Evolutionary conservation across 2,329 filamentous ascomycete genomes (phyloP).

Genomic region (Falciphora oryzae): DNA sequence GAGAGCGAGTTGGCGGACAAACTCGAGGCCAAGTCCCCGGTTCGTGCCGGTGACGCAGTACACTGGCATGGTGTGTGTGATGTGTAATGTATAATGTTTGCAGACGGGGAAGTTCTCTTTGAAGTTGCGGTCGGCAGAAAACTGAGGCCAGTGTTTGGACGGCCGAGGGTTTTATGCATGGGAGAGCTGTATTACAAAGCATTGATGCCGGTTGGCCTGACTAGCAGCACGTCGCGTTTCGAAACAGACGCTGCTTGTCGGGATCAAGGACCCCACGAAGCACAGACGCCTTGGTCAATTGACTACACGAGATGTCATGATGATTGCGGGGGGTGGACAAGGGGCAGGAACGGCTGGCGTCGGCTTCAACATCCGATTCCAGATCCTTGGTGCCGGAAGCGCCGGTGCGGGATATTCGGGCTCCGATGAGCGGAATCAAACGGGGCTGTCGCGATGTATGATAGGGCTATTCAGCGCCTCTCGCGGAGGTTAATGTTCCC

Average conservation of each 20-base stretch:
- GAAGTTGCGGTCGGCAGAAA: not conserved
- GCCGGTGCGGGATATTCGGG: not conserved
- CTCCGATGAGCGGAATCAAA: not conserved
- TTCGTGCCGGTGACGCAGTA: conserved; percentile 28
- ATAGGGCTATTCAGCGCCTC: too few species aligned
- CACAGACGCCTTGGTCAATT: not conserved
- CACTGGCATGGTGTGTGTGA: conserved; percentile 21
- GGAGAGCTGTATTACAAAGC: not conserved
- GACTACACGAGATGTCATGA: too few species aligned
- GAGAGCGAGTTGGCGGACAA: conserved; percentile 24
- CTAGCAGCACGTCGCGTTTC: not conserved
- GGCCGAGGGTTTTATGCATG: not conserved
- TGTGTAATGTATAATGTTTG: not conserved
- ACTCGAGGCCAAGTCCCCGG: conserved; percentile 26
- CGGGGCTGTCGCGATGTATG: not conserved
- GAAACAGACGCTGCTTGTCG: not conserved
- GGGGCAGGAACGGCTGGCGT: not conserved
- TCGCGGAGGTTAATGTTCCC: too few species aligned
- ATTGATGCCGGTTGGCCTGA: not conserved
- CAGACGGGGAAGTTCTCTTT: not conserved
- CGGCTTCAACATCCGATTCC: not conserved
- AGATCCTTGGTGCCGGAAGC: not conserved
- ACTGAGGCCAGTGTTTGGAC: not conserved
- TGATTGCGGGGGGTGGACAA: not conserved
- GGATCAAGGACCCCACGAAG: not conserved